Conservation (phyloP, 441 rosid genomes). For the Cnidoscolus chayamansa region DNA sequence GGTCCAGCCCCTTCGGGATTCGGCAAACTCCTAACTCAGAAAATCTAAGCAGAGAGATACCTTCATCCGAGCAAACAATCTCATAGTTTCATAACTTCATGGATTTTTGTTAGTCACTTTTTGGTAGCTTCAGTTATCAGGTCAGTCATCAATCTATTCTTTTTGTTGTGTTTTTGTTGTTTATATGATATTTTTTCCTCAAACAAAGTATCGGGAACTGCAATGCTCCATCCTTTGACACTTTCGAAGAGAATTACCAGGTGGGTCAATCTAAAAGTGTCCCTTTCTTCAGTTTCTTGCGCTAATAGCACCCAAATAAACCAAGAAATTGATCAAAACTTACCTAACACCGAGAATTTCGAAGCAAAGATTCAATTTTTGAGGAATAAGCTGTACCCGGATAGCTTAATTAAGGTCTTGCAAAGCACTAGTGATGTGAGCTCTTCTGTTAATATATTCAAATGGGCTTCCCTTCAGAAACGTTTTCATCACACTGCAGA, state of each 20-base stretch:
- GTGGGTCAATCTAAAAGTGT: constrained; percentile 27
- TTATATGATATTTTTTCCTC: not conserved
- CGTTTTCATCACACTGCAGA: constrained; percentile 42
- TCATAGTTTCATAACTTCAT: not conserved
- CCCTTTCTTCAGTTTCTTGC: constrained; percentile 38
- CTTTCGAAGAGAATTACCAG: constrained; percentile 30
- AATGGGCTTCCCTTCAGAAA: constrained; percentile 47
- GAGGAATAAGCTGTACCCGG: constrained; percentile 36
- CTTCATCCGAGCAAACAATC: not conserved
- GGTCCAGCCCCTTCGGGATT: not conserved
- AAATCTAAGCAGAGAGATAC: not conserved
- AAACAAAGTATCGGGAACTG: constrained; percentile 7
- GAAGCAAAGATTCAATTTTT: constrained; percentile 39
- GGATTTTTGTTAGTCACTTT: not conserved
- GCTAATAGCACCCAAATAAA: constrained; percentile 22
- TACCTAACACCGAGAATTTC: constrained; percentile 21
- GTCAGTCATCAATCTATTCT: constrained; percentile 3
- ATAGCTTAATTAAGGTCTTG: constrained; percentile 38
- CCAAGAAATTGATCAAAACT: constrained; percentile 24
- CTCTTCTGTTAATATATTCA: constrained; percentile 47
- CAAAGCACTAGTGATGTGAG: constrained; percentile 32
- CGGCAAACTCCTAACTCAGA: not conserved
- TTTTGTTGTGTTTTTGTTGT: not conserved
- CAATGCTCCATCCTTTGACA: constrained; percentile 34
- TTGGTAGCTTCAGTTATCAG: too few species aligned